Base-by-base conservation (phyloP, 2,329 filamentous ascomycete genomes). In the Verticillium albo-atrum region DNA sequence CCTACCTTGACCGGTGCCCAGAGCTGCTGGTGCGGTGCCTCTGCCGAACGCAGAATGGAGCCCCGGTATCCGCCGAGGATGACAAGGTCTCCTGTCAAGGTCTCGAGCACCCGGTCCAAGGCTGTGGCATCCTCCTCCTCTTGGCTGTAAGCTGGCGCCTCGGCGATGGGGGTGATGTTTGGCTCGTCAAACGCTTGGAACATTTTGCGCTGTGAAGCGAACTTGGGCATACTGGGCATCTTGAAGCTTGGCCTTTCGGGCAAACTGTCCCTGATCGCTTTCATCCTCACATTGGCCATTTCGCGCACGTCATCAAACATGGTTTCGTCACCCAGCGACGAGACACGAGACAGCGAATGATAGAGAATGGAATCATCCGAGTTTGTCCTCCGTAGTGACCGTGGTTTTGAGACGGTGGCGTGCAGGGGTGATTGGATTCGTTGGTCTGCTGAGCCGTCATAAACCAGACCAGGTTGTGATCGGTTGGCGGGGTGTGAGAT, bases 1-100 rank as follows among this genome's bases (percentile, higher is more conserved):
- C 94, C 93, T 28, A 97, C 89, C 73, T 97, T 97, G 68, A 97
- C 88, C 0, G 93, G 93, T 2, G 96, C 91, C 94, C 94, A 98
- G 0, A 97, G 77, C 70, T 96, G 92, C n/a, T 92, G 87, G 68
- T 94, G 86, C 4, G 90, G 89, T 9, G 90, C 84, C 62, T 92
- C 88, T 12, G 91, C 89, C 12, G 92, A 96, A 30, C 93, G 87
- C 30, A 98, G 74, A n/a, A 97, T 82, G 0, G 93, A 97, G 3
- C 94, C 94, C 64, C 94, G 84, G 70, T 97, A 97, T 15, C 94
- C 94, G 23, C 94, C 94, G 69, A 98, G 82, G 30, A 97, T 81
- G 7, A 98, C 91, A 7, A 98, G 72, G 69, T 98, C 94, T 1
- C 94, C 93, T 0, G 87, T 90, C 25, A 97, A 76, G 5, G 85